Conservation (phyloP, 345 rosid species). For the Erucastrum elatum region DNA sequence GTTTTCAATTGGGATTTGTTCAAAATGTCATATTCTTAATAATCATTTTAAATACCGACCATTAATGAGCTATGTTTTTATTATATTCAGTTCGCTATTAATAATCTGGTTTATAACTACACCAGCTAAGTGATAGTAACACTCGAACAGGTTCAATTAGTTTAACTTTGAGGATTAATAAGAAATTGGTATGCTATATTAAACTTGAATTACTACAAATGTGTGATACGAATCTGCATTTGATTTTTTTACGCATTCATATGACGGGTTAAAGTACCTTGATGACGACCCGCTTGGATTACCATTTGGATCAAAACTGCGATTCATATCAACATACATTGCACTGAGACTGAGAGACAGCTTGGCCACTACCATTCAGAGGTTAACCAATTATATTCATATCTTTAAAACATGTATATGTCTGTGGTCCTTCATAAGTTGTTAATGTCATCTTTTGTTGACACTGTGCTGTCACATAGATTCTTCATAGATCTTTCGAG, state of each 20-base stretch:
- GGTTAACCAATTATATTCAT: constrained; percentile 27
- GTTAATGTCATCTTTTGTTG: constrained; percentile 19
- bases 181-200: background rate
- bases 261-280: background rate
- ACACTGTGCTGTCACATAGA: constrained; percentile 33
- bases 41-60: background rate
- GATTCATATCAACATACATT: constrained; percentile 19
- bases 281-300: background rate
- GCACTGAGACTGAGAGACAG: constrained; percentile 33
- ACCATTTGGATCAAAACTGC: constrained; percentile 7
- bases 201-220: background rate
- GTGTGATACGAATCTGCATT: background rate
- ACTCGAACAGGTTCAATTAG: background rate
- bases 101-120: background rate
- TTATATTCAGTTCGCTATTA: background rate
- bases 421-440: constrained; percentile 33
- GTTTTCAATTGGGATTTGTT: background rate
- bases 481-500: constrained; percentile 13
- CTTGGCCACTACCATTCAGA: constrained; percentile 40
- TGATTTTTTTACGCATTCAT: background rate
- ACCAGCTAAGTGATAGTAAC: background rate
- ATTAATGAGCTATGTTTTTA: background rate
- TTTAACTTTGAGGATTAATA: background rate
- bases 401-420: constrained; percentile 24
- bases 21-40: background rate